Evolutionary conservation across 352 stramenopile genomes (phyloP), one percentile per base, ranked within the genome.

Genomic region (Phytopythium chamaehyphon): DNA sequence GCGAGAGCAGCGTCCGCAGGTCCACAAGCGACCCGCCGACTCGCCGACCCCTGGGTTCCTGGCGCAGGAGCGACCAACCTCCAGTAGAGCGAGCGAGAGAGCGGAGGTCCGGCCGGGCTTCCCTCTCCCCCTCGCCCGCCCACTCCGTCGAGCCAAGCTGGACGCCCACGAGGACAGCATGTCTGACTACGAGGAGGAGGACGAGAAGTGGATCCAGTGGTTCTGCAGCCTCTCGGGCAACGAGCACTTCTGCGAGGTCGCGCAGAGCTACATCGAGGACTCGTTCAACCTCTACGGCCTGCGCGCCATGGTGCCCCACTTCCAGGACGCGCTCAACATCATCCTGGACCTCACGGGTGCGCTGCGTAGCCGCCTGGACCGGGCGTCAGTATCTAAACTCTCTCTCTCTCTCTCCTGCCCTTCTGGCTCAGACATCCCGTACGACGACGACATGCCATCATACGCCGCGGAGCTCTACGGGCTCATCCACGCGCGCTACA

Each of bases 201-300:
- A 93, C 56, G 87, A 96, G 66, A 96, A 92, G 69, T 96, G 88
- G 88, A 88, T 95, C 66, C 86, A 96, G 69, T 96, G 88, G 88
- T 96, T 96, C 69, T 96, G 86, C 66, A 91, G 80, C 55, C 76
- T 96, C n/a, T 83, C 86, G 37, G 88, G 88, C 59, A 96, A 96
- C 55, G 88, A 96, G 59, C 74, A 91, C 76, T 96, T 97, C 59
- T 97, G 88, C 64, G 87, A 97, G 58, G 86, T 97, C 51, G 83
- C 90, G 50, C 71, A 86, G 59, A 92, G 83, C 67, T 97, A 96
- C 84, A 96, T 97, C 65, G 88, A 97, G 69, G 88, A 97, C 76
- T 95, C 82, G 59, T 97, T 97, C 72, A 97, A 97, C 66, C 78
- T 97, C 57, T 97, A 97, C 62, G 88, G 88, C 10, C 69, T 97